Conservation (phyloP, 2,329 filamentous ascomycete species). For the Aspergillus hortae region DNA sequence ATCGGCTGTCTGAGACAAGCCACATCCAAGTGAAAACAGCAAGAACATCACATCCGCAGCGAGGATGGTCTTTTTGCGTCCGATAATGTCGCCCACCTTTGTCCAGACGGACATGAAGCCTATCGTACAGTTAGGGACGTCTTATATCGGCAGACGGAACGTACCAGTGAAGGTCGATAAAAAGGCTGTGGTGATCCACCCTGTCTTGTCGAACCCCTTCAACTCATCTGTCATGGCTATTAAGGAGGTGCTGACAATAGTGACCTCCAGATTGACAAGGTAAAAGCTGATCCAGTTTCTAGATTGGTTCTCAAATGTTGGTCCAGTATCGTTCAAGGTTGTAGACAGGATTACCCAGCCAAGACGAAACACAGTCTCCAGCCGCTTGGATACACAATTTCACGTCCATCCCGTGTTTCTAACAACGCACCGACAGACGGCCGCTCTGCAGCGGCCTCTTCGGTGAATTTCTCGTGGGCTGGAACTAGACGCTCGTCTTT, state of each 20-base stretch:
- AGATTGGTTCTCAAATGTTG: neutral
- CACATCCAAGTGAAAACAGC: constrained; percentile 4
- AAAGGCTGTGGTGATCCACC: constrained; percentile 36
- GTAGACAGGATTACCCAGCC: too few relatives aligned
- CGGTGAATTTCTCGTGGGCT: too few relatives aligned
- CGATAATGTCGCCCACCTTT: constrained; percentile 2
- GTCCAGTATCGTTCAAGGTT: too few relatives aligned
- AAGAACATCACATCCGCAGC: neutral
- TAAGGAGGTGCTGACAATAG: constrained; percentile 34
- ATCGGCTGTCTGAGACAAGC: neutral
- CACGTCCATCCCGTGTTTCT: too few relatives aligned
- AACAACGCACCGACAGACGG: too few relatives aligned
- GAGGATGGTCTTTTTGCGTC: neutral
- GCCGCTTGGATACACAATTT: too few relatives aligned
- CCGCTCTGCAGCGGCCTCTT: too few relatives aligned
- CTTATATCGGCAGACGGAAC: neutral
- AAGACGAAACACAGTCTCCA: too few relatives aligned
- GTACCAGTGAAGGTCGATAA: constrained; percentile 31
- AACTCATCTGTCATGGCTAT: constrained; percentile 32
- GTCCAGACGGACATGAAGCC: constrained; percentile 7
- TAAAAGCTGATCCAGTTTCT: constrained; percentile 28
- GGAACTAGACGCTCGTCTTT: too few relatives aligned
- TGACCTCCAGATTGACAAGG: constrained; percentile 31
- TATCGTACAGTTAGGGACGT: neutral
- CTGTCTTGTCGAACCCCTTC: constrained; percentile 28